phyloP scores from a whole-genome alignment of 1,284 basidiomycete species.

The Malassezia caprae region DNA sequence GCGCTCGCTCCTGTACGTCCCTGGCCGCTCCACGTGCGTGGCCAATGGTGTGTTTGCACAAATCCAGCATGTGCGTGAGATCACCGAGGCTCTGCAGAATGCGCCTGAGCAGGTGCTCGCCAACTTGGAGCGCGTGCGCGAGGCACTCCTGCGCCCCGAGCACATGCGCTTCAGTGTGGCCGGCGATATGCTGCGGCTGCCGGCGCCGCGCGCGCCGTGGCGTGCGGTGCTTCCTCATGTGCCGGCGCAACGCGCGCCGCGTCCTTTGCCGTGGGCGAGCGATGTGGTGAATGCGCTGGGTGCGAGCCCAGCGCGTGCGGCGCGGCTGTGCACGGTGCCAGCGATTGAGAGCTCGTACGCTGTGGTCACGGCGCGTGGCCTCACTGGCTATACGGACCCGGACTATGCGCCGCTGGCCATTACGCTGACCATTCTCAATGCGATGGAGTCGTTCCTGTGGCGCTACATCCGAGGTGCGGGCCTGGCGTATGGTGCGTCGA shows the following conservation, averaged over 20 bases:
- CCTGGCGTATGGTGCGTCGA: constrained; percentile 75
- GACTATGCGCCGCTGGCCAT: constrained; percentile 76
- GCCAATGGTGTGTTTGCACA: constrained; percentile 64
- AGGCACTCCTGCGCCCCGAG: constrained; percentile 55
- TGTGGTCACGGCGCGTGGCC: constrained; percentile 65
- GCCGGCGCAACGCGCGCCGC: constrained; percentile 47
- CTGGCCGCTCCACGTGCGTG: constrained; percentile 62
- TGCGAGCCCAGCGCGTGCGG: constrained; percentile 59
- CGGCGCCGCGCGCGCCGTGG: constrained; percentile 57
- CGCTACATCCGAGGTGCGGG: constrained; percentile 43
- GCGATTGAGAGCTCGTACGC: constrained; percentile 90
- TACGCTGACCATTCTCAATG: constrained; percentile 79
- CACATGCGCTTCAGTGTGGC: constrained; percentile 76
- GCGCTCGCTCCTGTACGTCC: constrained; percentile 60
- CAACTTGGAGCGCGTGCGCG: constrained; percentile 31
- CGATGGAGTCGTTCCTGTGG: constrained; percentile 91
- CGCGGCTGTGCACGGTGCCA: constrained; percentile 73
- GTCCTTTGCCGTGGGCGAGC: constrained; percentile 58
- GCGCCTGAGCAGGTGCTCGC: constrained; percentile 27
- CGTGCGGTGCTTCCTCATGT: constrained; percentile 9
- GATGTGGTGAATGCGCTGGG: constrained; percentile 69
- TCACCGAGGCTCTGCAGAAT: constrained; percentile 58
- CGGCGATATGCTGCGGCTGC: constrained; percentile 67
- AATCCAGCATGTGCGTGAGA: constrained; percentile 67
- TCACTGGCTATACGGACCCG: constrained; percentile 54